Conservation (phyloP, 108 stramenopile genomes). For the Conticribra weissflogii region DNA sequence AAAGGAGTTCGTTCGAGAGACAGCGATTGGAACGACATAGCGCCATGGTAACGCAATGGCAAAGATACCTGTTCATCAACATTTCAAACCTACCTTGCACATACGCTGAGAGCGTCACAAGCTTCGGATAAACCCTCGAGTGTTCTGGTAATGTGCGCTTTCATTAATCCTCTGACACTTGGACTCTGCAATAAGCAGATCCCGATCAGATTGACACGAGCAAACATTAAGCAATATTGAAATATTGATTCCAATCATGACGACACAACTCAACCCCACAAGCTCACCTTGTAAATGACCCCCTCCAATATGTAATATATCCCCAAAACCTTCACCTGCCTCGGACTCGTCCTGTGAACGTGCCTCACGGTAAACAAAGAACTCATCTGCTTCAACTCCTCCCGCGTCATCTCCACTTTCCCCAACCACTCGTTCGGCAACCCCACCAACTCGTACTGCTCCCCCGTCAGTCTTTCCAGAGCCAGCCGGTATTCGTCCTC, state of each 20-base stretch:
- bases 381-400: slow-evolving; percentile 56
- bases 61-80: too few species aligned
- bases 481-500: slow-evolving; percentile 79
- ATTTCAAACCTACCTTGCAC: slow-evolving; percentile 64
- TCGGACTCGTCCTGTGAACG: slow-evolving; percentile 64
- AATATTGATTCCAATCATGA: too few species aligned
- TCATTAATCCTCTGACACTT: slow-evolving; percentile 75
- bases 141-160: slow-evolving; percentile 77
- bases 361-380: slow-evolving; percentile 84
- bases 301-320: slow-evolving; percentile 90
- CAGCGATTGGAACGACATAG: too few species aligned
- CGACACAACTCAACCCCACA: too few species aligned
- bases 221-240: too few species aligned
- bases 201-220: too few species aligned
- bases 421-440: slow-evolving; percentile 37
- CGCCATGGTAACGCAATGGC: too few species aligned
- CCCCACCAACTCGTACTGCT: slow-evolving; percentile 85
- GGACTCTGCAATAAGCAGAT: too few species aligned
- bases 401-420: slow-evolving; percentile 37
- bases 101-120: slow-evolving; percentile 71
- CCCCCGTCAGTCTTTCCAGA: slow-evolving; percentile 65
- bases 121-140: slow-evolving; percentile 71
- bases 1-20: too few species aligned
- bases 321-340: slow-evolving; percentile 67
- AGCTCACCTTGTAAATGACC: slow-evolving; percentile 88